These are phyloP conservation scores for Anacardium occidentale DNA, from an alignment of 345 rosid genomes.

Conservation along the genomic window DNA sequence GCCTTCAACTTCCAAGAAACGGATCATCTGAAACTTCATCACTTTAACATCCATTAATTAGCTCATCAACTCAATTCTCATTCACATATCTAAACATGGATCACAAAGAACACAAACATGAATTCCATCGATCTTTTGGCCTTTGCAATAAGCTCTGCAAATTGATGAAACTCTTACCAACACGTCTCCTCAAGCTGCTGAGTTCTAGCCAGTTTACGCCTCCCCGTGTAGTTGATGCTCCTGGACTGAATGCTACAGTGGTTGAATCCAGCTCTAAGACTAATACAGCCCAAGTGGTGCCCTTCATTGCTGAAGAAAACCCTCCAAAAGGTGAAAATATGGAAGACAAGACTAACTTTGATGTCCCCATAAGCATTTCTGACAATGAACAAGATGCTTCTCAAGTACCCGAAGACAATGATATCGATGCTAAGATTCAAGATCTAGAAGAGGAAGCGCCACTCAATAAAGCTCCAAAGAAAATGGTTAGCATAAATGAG, in stretches of 20 bases:
- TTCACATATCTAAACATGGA: slow-evolving; percentile 29
- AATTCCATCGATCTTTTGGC: slow-evolving; percentile 16
- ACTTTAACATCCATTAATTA: background rate
- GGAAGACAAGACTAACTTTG: background rate
- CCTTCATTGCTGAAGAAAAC: slow-evolving; percentile 7
- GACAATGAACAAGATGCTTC: background rate
- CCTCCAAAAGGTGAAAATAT: slow-evolving; percentile 9
- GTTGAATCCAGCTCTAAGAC: background rate
- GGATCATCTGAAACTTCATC: background rate
- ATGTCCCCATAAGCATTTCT: background rate
- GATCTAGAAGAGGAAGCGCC: slow-evolving; percentile 15
- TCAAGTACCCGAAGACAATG: background rate
- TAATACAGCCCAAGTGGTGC: slow-evolving; percentile 3
- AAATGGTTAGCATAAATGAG: slow-evolving; percentile 53
- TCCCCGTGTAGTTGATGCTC: background rate
- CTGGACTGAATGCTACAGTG: background rate
- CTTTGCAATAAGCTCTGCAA: slow-evolving; percentile 44
- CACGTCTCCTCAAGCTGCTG: slow-evolving; percentile 34
- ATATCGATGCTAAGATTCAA: background rate
- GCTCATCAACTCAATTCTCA: background rate
- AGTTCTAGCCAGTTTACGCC: slow-evolving; percentile 26
- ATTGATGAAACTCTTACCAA: slow-evolving; percentile 27
- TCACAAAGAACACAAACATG: slow-evolving; percentile 17
- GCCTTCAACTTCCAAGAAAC: slow-evolving; percentile 26
- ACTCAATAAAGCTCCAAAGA: slow-evolving; percentile 38